These are phyloP conservation scores for Citrus mangshanensis DNA, from an alignment of 345 rosid genomes.

Conservation along the genomic window DNA sequence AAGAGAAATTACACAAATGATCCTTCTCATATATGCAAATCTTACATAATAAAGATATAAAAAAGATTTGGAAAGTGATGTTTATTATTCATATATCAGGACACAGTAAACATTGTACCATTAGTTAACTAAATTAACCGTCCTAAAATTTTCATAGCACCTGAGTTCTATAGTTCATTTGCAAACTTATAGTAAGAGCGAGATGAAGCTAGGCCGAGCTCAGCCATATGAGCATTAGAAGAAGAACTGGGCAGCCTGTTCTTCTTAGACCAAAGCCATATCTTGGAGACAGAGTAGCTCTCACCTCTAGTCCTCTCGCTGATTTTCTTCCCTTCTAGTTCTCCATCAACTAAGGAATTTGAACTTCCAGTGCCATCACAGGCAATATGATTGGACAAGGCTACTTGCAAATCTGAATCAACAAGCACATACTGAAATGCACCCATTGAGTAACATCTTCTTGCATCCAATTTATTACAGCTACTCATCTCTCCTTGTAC, in stretches of 20 bases:
- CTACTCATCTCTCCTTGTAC: constrained; percentile 40
- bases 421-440: constrained; percentile 55
- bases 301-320: constrained; percentile 38
- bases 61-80: not conserved
- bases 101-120: too few relatives aligned
- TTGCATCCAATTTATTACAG: constrained; percentile 31
- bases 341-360: constrained; percentile 17
- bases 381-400: constrained; percentile 24
- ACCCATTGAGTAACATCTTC: constrained; percentile 82
- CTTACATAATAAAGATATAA: not conserved
- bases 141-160: not conserved
- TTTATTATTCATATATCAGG: not conserved
- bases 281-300: constrained; percentile 59
- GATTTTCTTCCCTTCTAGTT: constrained; percentile 44
- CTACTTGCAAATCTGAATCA: constrained; percentile 43
- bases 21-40: not conserved
- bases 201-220: not conserved
- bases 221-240: constrained; percentile 5
- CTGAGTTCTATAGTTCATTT: constrained; percentile 5
- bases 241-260: constrained; percentile 30
- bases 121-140: not conserved
- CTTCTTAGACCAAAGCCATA: constrained; percentile 64
- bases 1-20: not conserved
- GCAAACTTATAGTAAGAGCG: constrained; percentile 9
- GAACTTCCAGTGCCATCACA: not conserved